Percentiles rank a stretch among this genome's conserved stretches.
These are phyloP conservation scores for Paxillus rubicundulus DNA, from an alignment of 768 basidiomycete species.

Conservation along the genomic window DNA sequence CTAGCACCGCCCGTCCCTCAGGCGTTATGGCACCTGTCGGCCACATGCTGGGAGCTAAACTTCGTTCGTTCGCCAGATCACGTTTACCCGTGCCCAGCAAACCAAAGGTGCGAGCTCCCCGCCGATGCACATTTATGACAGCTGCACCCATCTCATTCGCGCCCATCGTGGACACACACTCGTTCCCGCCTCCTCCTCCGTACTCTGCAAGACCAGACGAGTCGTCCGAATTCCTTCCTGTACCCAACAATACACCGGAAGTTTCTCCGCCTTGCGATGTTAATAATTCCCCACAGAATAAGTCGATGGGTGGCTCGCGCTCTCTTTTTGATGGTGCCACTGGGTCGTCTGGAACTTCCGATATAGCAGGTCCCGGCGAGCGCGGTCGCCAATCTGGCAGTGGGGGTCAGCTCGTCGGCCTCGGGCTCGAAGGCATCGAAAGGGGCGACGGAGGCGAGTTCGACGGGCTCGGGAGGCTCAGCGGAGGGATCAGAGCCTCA, in stretches of 20 bases:
- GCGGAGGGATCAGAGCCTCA: conserved; percentile 24
- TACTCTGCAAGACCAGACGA: conserved; percentile 16
- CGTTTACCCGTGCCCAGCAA: conserved; percentile 21
- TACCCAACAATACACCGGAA: conserved; percentile 30
- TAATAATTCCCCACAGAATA: neutral
- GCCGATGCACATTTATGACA: conserved; percentile 11
- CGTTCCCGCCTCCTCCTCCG: conserved; percentile 25
- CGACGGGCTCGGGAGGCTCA: conserved; percentile 28
- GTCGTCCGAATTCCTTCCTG: conserved; percentile 11
- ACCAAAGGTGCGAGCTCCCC: conserved; percentile 10
- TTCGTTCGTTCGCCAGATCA: conserved; percentile 21
- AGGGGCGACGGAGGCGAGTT: conserved; percentile 22
- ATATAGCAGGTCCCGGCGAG: neutral
- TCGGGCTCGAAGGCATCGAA: conserved; percentile 28
- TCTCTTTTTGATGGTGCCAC: neutral
- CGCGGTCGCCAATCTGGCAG: neutral
- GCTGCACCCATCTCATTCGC: conserved; percentile 24
- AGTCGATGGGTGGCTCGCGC: neutral
- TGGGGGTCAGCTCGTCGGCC: conserved; percentile 15
- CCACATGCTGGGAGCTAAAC: conserved; percentile 16
- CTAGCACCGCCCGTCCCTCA: neutral
- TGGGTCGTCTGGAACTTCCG: neutral
- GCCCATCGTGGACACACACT: conserved; percentile 25
- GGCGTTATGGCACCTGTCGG: conserved; percentile 4
- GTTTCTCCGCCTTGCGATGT: neutral